These are phyloP conservation scores for Lentinus tigrinus DNA, from an alignment of 768 basidiomycete genomes.

Conservation along the genomic window DNA sequence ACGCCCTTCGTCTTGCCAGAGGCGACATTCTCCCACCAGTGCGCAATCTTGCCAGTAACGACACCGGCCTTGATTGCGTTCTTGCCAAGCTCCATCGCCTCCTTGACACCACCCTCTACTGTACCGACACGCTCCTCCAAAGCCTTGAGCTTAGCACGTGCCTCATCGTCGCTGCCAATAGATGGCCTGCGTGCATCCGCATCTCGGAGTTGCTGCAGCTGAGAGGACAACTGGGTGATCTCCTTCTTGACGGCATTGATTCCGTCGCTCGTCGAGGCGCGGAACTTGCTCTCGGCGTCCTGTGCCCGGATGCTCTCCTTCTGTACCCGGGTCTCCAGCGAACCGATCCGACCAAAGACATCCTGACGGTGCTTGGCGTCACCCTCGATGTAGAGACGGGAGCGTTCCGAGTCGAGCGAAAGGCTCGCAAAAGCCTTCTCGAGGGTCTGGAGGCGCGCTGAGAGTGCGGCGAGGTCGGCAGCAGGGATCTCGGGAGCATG, in stretches of 20 bases:
- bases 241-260: conserved; percentile 55
- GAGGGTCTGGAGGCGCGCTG: conserved; percentile 58
- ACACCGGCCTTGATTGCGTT: conserved; percentile 37
- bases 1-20: conserved; percentile 32
- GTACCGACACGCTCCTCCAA: conserved; percentile 63
- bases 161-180: conserved; percentile 51
- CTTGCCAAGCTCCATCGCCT: conserved; percentile 69
- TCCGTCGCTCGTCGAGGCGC: conserved; percentile 38
- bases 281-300: conserved; percentile 53
- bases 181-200: conserved; percentile 20
- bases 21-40: conserved; percentile 73
- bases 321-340: conserved; percentile 55
- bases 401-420: conserved; percentile 52
- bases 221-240: conserved; percentile 49
- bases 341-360: conserved; percentile 51
- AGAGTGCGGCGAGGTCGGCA: conserved; percentile 64
- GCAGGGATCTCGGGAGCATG: conserved; percentile 57
- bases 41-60: conserved; percentile 38
- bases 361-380: conserved; percentile 51
- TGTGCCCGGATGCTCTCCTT: conserved; percentile 43
- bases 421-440: conserved; percentile 64
- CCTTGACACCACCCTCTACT: conserved; percentile 65
- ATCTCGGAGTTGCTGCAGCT: conserved; percentile 31
- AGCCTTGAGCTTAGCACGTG: conserved; percentile 47
- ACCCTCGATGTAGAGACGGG: conserved; percentile 50